phyloP scores from a whole-genome alignment of 1,284 basidiomycete genomes.

The Cryptococcus sp. region DNA sequence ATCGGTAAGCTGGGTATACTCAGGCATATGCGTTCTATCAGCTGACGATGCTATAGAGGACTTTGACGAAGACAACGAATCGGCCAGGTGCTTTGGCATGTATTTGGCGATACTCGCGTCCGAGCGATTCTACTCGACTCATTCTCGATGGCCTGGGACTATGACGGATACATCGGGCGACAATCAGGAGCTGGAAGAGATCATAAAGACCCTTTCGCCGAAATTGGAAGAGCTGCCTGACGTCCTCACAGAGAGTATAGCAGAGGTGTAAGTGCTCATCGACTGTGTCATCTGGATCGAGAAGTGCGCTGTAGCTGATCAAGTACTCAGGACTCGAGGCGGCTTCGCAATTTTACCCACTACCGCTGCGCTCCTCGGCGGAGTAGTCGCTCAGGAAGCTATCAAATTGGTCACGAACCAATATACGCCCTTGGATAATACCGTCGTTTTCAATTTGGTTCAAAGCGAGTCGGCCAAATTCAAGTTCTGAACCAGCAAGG shows the following conservation, averaged over 20 bases:
- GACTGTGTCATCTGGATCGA: not conserved
- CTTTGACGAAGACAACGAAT: slow-evolving; percentile 14
- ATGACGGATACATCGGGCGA: slow-evolving; percentile 52
- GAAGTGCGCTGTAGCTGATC: not conserved
- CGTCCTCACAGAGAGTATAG: slow-evolving; percentile 65
- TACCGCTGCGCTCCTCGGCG: slow-evolving; percentile 89
- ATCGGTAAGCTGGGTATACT: slow-evolving; percentile 59
- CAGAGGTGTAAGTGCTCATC: slow-evolving; percentile 70
- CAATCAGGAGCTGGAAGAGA: slow-evolving; percentile 35
- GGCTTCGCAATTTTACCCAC: slow-evolving; percentile 87
- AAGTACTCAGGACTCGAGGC: slow-evolving; percentile 61
- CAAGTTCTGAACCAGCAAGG: slow-evolving; percentile 33
- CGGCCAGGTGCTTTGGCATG: slow-evolving; percentile 23
- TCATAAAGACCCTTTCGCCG: slow-evolving; percentile 27
- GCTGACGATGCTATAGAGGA: slow-evolving; percentile 1
- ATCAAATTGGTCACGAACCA: slow-evolving; percentile 98
- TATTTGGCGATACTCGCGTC: slow-evolving; percentile 55
- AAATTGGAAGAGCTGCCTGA: slow-evolving; percentile 60
- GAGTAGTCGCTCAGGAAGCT: slow-evolving; percentile 92
- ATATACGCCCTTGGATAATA: slow-evolving; percentile 88
- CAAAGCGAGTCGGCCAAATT: slow-evolving; percentile 49
- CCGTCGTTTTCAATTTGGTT: slow-evolving; percentile 83
- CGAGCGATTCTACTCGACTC: slow-evolving; percentile 51
- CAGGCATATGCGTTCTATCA: not conserved
- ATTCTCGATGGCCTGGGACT: slow-evolving; percentile 56